Evolutionary conservation across 2,329 filamentous ascomycete species (phyloP), one percentile per base, ranked within the genome.

Genomic region (Fusarium acutatum): DNA sequence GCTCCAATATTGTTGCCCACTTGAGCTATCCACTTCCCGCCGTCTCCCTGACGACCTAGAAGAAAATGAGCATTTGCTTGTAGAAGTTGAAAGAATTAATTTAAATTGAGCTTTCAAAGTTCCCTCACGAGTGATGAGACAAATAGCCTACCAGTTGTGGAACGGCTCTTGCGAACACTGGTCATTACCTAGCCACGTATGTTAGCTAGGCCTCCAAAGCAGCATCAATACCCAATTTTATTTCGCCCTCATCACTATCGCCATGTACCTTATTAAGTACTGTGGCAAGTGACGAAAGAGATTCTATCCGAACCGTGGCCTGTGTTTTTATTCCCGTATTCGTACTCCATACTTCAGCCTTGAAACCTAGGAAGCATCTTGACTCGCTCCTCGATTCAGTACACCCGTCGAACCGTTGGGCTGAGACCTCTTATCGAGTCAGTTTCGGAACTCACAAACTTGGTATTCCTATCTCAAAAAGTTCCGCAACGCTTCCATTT

Each of bases 11-110:
- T 69, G 43, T 56, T 59, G 60, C 53, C 61, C 58, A 63, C 61
- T 41, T 56, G 46, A 63, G 44, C 62, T 75, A 75, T 72, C 75
- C 75, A 77, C 75, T 77, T 75, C 71, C 69, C 50, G 63, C 57
- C 67, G 64, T 77, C 74, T 75, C 74, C 74, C 67, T 68, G 75
- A 53, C 72, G 67, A 77, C 69, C 50, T 59, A 46, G 20, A 13
- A 49, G 30, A 35, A 58, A 38, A 47, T 28, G 30, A 28, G n/a
- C 11, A 13, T 50, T 22, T 50, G 12, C 14, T 18, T n/a, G 20
- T 59, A 49, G 41, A 59, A 50, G 32, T 28, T 24, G 10, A 59
- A 37, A 28, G 41, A 59, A 20, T 50, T 13, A 20, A 24, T 59
- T 49, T 50, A 50, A 20, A n/a, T 37, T 49, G 54, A 49, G 20